Evolutionary conservation across 331 rosid species (phyloP).

Genomic region (Malus hybrid): DNA sequence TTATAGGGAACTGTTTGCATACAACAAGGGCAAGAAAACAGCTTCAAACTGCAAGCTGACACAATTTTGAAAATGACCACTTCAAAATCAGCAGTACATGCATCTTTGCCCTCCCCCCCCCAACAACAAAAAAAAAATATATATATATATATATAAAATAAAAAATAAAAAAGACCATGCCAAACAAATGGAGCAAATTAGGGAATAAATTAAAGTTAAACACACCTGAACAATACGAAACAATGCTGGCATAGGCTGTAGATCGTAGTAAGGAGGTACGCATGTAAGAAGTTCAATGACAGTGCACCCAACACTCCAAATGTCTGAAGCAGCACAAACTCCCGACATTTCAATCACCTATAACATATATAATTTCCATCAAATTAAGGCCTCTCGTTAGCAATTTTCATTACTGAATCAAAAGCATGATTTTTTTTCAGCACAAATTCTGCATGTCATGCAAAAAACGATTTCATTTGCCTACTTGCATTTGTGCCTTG

Average conservation of each 20-base stretch:
- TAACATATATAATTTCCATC: constrained; percentile 27
- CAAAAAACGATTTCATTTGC: not conserved
- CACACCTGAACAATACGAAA: constrained; percentile 96
- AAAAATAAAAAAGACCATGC: not conserved
- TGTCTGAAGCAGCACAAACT: constrained; percentile 99
- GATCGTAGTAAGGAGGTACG: constrained; percentile 93
- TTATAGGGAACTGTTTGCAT: constrained; percentile 3
- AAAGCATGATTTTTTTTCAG: not conserved
- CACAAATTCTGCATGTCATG: not conserved
- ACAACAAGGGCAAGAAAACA: not conserved
- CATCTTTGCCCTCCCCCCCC: not conserved
- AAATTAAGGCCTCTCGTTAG: not conserved
- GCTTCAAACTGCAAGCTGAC: constrained; percentile 1
- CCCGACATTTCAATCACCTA: constrained; percentile 99
- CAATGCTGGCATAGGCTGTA: constrained; percentile 99
- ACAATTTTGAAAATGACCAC: not conserved
- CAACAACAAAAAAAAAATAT: too few species aligned
- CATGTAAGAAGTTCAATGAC: constrained; percentile 98
- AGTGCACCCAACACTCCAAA: constrained; percentile 99
- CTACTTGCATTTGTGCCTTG: not conserved
- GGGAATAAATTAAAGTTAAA: not conserved
- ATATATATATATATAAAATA: too few species aligned
- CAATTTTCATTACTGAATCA: not conserved
- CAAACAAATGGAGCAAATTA: not conserved
- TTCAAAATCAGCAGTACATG: constrained; percentile 2